Base-by-base conservation (phyloP, 306 rosid genomes). In the Albizia julibrissin region DNA sequence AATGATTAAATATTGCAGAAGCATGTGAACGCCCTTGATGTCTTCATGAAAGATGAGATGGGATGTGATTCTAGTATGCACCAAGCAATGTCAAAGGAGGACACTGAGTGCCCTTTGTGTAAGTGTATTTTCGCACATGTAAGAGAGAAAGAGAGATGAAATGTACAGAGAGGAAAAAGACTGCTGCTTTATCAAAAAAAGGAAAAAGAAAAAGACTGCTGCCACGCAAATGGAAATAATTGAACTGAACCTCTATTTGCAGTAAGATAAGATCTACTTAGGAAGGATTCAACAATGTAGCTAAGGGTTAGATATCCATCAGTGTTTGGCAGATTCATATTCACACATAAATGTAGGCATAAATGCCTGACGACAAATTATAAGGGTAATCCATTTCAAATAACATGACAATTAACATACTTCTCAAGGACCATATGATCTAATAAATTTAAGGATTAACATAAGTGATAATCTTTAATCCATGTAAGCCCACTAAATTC, bases 1-100 rank as follows among this genome's bases (percentile, higher is more conserved):
- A 83, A 85, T 49, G 72, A 79, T 75, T 71, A 81, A 69, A 76
- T 21, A 80, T 66, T 33, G 40, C 68, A 66, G 19, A 70, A 43
- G 37, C 50, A 78, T 40, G 39, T 74, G 61, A 76, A 59, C 31
- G 61, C 54, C 47, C 40, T 71, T 14, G 61, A 52, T 40, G 19
- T 31, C 52, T 4, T 61, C 14, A 42, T 44, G 83, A 78, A 40
- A 68, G 40, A 76, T 56, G 80, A 39, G 79, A 42, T 49, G 56
- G 64, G 47, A 75, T 61, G 31, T 66, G 24, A 76, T 76, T 50
- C 50, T 34, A 56, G 78, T 46, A 37, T 81, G 76, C 77, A 78
- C 37, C 19, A 46, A 62, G 40, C 59, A 86, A 79, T 82, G 66
- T 40, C 22, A 61, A 44, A 82, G 22, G 22, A 74, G 13, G 69